A percentile compares a stretch with the other conserved stretches of the same genome.
Evolutionary conservation across 768 basidiomycete species (phyloP).

Genomic region (Phylloporus rhodoxanthus): DNA sequence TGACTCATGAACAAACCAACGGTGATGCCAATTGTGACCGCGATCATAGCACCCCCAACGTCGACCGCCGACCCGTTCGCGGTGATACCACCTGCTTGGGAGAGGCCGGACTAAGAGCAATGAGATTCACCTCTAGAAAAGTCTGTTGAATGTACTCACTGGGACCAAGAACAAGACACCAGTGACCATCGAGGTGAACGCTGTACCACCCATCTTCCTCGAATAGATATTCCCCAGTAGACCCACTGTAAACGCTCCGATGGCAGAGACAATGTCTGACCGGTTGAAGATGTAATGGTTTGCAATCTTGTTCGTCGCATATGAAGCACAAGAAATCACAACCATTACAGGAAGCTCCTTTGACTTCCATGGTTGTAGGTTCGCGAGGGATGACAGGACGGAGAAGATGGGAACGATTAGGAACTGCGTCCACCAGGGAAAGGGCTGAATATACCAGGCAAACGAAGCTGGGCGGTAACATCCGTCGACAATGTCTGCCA

Average conservation of each 20-base stretch:
- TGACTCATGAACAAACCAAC: constrained; percentile 87
- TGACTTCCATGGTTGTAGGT: constrained; percentile 70
- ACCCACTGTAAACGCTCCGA: constrained; percentile 79
- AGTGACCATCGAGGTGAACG: constrained; percentile 88
- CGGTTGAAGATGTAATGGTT: constrained; percentile 83
- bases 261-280: constrained; percentile 77
- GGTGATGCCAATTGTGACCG: constrained; percentile 87
- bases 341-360: constrained; percentile 79
- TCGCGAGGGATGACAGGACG: constrained; percentile 63
- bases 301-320: constrained; percentile 74
- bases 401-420: constrained; percentile 75
- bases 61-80: constrained; percentile 78
- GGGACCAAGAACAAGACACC: constrained; percentile 85
- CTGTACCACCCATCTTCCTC: constrained; percentile 75
- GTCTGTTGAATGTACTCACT: constrained; percentile 40
- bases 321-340: constrained; percentile 72
- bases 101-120: constrained; percentile 62
- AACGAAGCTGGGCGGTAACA: constrained; percentile 64
- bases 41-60: constrained; percentile 81
- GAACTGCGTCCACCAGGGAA: constrained; percentile 73
- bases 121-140: background rate
- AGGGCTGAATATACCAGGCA: constrained; percentile 77
- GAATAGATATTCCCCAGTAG: constrained; percentile 78
- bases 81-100: constrained; percentile 80
- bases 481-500: constrained; percentile 50